Percentiles rank a stretch among this genome's conserved stretches.
phyloP scores from a whole-genome alignment of 495 filamentous ascomycete genomes.

The Chaetomium tenue region DNA sequence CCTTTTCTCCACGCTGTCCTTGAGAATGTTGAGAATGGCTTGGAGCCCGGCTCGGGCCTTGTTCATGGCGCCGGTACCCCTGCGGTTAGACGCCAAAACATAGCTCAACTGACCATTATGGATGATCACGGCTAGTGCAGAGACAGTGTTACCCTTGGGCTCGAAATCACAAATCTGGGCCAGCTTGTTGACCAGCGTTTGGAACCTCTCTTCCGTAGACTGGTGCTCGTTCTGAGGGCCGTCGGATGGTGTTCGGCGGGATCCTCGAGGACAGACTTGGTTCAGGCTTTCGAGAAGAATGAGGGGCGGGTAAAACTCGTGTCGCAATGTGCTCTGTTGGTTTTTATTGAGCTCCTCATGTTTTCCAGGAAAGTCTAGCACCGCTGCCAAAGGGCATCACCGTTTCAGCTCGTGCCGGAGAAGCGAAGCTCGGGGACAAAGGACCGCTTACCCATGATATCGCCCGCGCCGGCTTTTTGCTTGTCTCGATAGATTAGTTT shows the following conservation, averaged over 20 bases:
- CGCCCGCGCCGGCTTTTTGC: no score
- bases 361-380: slow-evolving; percentile 11
- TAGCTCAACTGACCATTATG: slow-evolving; percentile 12
- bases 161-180: slow-evolving; percentile 28
- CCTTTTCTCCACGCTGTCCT: slow-evolving; percentile 11
- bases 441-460: not conserved
- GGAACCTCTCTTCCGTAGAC: slow-evolving; percentile 23
- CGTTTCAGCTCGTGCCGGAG: not conserved
- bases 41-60: slow-evolving; percentile 6
- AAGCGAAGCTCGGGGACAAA: not conserved
- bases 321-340: slow-evolving; percentile 12
- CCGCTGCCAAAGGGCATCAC: not conserved
- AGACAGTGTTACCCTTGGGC: slow-evolving; percentile 19
- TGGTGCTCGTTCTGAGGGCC: slow-evolving; percentile 17
- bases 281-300: slow-evolving; percentile 20
- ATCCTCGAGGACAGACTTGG: slow-evolving; percentile 10
- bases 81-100: slow-evolving; percentile 17
- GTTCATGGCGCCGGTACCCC: not conserved
- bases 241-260: slow-evolving; percentile 9
- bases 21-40: slow-evolving; percentile 18
- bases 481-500: no score
- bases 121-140: slow-evolving; percentile 1
- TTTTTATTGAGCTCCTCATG: not conserved
- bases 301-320: slow-evolving; percentile 9
- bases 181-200: slow-evolving; percentile 31